These are phyloP conservation scores for Fabrea salina DNA, from an alignment of 169 alveolate genomes.

Conservation along the genomic window DNA sequence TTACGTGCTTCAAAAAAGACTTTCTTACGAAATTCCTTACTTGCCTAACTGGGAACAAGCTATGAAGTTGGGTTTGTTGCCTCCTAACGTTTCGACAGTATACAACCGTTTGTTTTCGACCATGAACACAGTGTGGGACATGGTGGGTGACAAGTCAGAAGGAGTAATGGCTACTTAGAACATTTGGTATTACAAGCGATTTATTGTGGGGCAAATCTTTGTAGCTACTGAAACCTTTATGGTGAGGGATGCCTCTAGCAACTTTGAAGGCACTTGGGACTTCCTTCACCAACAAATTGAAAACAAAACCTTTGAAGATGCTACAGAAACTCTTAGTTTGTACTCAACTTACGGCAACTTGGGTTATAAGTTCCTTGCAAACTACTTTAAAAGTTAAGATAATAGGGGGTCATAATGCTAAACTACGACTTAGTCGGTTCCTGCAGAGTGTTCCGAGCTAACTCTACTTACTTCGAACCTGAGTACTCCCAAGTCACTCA, in stretches of 20 bases:
- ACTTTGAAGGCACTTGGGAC: not conserved
- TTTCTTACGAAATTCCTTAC: slow-evolving; percentile 4
- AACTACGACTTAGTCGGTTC: too few relatives aligned
- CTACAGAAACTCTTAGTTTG: not conserved
- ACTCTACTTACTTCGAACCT: too few relatives aligned
- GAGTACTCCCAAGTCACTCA: too few relatives aligned
- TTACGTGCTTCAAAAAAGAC: not conserved
- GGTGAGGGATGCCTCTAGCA: not conserved
- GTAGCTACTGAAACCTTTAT: not conserved
- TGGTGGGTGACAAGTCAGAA: slow-evolving; percentile 7
- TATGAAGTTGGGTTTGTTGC: not conserved
- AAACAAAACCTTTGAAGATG: not conserved
- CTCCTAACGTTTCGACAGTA: not conserved
- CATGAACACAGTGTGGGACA: slow-evolving; percentile 18
- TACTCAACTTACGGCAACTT: too few relatives aligned
- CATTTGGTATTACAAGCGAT: slow-evolving; percentile 13
- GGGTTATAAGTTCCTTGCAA: too few relatives aligned
- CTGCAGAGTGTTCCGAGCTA: too few relatives aligned
- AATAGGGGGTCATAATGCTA: too few relatives aligned
- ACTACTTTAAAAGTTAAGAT: too few relatives aligned
- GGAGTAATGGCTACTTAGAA: too few relatives aligned
- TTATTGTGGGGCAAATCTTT: slow-evolving; percentile 7
- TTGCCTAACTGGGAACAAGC: slow-evolving; percentile 27
- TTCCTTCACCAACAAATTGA: not conserved
- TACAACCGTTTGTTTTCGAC: not conserved